Conservation (phyloP, 2,329 filamentous ascomycete genomes). For the Colletotrichum tropicale region DNA sequence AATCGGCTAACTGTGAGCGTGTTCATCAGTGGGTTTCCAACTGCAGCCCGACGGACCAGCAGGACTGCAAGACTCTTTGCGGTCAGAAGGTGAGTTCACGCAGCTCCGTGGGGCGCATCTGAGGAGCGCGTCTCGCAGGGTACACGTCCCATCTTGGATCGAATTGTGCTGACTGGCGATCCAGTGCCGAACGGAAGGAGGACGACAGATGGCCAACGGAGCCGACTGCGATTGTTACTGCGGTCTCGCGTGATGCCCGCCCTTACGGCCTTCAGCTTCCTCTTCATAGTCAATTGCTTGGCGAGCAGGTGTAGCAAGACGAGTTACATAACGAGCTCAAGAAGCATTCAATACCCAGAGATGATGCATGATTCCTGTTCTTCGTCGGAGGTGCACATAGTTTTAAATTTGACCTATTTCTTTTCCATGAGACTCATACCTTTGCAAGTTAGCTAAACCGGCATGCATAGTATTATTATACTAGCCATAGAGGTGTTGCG, state of each 20-base stretch:
- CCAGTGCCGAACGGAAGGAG: neutral
- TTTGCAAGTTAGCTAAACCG: neutral
- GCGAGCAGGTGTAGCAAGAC: neutral
- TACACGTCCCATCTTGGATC: neutral
- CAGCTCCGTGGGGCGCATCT: neutral
- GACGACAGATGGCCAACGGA: neutral
- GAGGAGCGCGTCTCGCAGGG: neutral
- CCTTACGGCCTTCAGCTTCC: neutral
- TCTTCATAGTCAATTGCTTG: neutral
- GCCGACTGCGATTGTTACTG: neutral
- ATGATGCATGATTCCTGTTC: rapidly evolving
- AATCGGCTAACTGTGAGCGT: neutral
- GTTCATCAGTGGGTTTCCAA: neutral
- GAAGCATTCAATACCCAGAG: neutral
- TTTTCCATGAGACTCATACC: neutral
- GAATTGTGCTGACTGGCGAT: neutral
- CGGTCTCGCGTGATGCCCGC: neutral
- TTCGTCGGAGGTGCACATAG: neutral
- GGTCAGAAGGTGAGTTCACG: neutral
- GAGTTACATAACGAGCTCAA: rapidly evolving
- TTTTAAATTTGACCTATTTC: neutral
- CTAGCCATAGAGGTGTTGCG: rapidly evolving
- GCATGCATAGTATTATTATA: rapidly evolving
- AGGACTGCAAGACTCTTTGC: neutral
- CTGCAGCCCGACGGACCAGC: neutral